Base-by-base conservation (phyloP, 2,329 filamentous ascomycete genomes). In the Lojkania enalia region DNA sequence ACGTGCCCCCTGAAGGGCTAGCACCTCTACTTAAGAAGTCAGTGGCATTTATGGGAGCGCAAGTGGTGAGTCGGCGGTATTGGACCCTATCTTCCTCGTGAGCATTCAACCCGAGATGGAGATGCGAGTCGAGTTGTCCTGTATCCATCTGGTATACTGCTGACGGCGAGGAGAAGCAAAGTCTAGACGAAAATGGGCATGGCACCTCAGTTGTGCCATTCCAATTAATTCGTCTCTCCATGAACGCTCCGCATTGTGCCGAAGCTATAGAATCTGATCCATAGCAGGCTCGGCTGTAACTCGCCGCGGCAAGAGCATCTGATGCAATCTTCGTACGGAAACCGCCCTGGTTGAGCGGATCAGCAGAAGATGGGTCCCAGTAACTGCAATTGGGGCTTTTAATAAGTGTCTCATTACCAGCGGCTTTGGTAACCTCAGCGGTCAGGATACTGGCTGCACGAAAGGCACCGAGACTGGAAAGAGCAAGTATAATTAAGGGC, bases 341-440 rank as follows among this genome's bases (percentile, higher is more conserved):
- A 12, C 46, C 42, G 29, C 42, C 25, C n/a, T n/a, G n/a, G n/a
- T n/a, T n/a, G 12, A 49, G 25, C 19, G 32, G 12, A 18, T 40
- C 21, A 12, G 30, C 27, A 20, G 15, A 20, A 23, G 33, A 30
- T 6, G 44, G 18, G 7, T 44, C 39, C 41, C 45, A 46, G 18
- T 43, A 40, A 3, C 63, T 63, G 42, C 64, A 69, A 21, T 51
- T 48, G 2, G 50, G 38, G 29, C 58, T 57, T 4, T 42, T 36
- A 2, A 67, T 51, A 2, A 69, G 44, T 2, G 58, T 54, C 20
- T 64, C 51, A 16, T 58, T 51, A 3, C 65, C 65, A 1, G 61
- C 45, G 13, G 54, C 46, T 32, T 57, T 60, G 5, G 64, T 59
- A 35, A 67, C 53, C 13, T 61, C 57, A 1, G 61, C 55, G 7